These are phyloP conservation scores for Clathrospora elynae DNA, from an alignment of 2,329 filamentous ascomycete genomes.

Conservation along the genomic window DNA sequence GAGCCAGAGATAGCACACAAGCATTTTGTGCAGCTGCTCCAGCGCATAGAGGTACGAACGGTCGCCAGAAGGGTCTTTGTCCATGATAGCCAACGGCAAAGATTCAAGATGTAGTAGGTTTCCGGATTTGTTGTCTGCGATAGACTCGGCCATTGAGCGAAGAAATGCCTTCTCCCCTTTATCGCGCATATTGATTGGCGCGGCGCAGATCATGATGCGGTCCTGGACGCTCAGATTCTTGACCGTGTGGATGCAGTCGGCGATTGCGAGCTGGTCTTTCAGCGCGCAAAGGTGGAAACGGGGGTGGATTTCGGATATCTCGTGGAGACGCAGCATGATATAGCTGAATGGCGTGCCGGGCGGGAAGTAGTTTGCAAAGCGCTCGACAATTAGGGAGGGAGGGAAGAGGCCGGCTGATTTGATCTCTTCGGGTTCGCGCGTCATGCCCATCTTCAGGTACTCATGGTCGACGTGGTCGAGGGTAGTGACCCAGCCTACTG, in stretches of 20 bases:
- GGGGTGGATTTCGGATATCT: constrained; percentile 66
- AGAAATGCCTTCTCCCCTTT: constrained; percentile 56
- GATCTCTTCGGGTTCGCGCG: constrained; percentile 67
- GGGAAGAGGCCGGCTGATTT: constrained; percentile 74
- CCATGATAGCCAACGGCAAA: constrained; percentile 75
- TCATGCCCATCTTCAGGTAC: constrained; percentile 67
- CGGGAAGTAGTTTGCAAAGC: constrained; percentile 82
- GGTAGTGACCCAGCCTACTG: constrained; percentile 78
- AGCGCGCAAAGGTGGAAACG: constrained; percentile 74
- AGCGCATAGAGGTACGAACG: constrained; percentile 68
- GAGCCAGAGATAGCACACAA: constrained; percentile 91
- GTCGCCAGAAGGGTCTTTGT: constrained; percentile 55
- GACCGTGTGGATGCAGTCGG: constrained; percentile 75
- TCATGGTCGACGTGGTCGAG: constrained; percentile 72
- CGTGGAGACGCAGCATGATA: constrained; percentile 75
- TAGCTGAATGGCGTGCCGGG: constrained; percentile 80
- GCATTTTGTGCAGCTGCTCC: constrained; percentile 77
- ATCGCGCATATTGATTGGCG: constrained; percentile 68
- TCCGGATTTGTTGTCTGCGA: constrained; percentile 70
- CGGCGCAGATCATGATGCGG: constrained; percentile 73
- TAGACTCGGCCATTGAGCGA: constrained; percentile 68
- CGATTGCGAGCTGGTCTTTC: constrained; percentile 66
- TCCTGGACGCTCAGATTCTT: constrained; percentile 71
- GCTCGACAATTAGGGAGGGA: constrained; percentile 70
- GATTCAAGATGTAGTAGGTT: constrained; percentile 72